Base-by-base conservation (phyloP, 495 filamentous ascomycete species). In the Articulospora tetracladia region DNA sequence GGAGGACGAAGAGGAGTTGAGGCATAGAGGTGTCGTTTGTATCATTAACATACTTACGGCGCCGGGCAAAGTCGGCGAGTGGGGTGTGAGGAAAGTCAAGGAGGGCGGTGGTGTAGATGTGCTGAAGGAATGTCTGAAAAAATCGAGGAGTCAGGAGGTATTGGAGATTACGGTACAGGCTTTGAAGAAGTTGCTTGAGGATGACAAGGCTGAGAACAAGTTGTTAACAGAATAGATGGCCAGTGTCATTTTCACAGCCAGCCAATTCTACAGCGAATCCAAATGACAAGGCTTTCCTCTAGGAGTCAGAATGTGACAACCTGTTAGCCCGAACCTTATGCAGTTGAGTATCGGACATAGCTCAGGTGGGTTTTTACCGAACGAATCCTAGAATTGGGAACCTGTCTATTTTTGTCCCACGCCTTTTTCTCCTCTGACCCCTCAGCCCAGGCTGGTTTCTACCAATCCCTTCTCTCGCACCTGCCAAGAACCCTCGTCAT, bases 21-120 rank as follows among this genome's bases (percentile, higher is more conserved):
- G 85, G 50, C 89, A 95, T 68, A 75, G 94, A 15, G 94, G 92
- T 0, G 80, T 87, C 2, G 91, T 93, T 24, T 87, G 89, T 61
- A 70, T 96, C 30, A 76, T 80, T 59, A 91, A 89, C 63, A 74
- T 90, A 67, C 63, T 83, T 3, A 66, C 69, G 3, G 74, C 75
- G 13, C 76, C 79, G 17, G 85, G 79, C 1, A 77, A 80, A 39
- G 71, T 74, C 15, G 83, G 84, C 25, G 62, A 68, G 46, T 67
- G 67, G 63, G 75, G 68, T 17, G 47, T 67, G 4, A 70, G 73
- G 67, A 66, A 69, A 36, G 78, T 81, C 34, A 76, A 73, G 53
- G 74, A 77, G 57, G 79, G 71, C 15, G 78, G 78, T 0, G 89
- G 81, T 1, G 70, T 89, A 2, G 83, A 87, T 36, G 72, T 81